A percentile compares a stretch with the other conserved stretches of the same genome.
Conservation (phyloP, 352 stramenopile genomes). For the Phytophthora hibernalis region DNA sequence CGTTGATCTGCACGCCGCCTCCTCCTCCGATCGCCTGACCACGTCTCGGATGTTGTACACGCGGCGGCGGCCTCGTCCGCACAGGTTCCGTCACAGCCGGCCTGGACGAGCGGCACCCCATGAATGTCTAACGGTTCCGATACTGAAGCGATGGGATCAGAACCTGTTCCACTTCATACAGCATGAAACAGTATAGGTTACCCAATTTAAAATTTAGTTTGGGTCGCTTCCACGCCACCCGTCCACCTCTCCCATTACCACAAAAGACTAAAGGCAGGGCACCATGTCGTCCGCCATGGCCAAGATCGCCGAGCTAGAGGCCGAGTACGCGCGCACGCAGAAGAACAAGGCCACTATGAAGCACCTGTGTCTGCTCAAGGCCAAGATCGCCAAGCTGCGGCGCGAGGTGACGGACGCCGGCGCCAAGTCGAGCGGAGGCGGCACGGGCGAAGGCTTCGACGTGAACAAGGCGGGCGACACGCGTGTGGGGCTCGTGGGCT, state of each 20-base stretch:
- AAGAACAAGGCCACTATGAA: slow-evolving; percentile 99
- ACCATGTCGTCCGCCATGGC: slow-evolving; percentile 71
- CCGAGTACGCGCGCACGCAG: slow-evolving; percentile 97
- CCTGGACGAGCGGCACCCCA: slow-evolving; percentile 82
- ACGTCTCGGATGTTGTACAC: background rate
- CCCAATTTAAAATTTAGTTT: slow-evolving; percentile 24
- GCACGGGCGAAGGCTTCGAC: slow-evolving; percentile 89
- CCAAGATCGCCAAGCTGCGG: slow-evolving; percentile 97
- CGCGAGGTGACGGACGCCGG: slow-evolving; percentile 92
- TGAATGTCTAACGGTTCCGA: slow-evolving; percentile 21
- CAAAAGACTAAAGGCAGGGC: background rate
- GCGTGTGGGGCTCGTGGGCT: slow-evolving; percentile 97
- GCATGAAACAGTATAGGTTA: no score
- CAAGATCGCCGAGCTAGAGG: slow-evolving; percentile 86
- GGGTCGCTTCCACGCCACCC: slow-evolving; percentile 12
- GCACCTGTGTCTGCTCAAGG: slow-evolving; percentile 98
- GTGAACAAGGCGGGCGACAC: slow-evolving; percentile 96
- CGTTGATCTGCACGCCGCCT: slow-evolving; percentile 9
- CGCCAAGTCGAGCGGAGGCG: slow-evolving; percentile 68
- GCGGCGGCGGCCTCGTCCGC: background rate
- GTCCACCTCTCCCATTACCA: slow-evolving; percentile 9
- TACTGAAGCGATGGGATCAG: slow-evolving; percentile 1
- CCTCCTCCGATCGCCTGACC: slow-evolving; percentile 18
- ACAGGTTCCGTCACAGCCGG: slow-evolving; percentile 36
- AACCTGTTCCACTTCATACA: background rate